Evolutionary conservation across 257 asterid genomes (phyloP).

Genomic region (Penstemon barbatus): DNA sequence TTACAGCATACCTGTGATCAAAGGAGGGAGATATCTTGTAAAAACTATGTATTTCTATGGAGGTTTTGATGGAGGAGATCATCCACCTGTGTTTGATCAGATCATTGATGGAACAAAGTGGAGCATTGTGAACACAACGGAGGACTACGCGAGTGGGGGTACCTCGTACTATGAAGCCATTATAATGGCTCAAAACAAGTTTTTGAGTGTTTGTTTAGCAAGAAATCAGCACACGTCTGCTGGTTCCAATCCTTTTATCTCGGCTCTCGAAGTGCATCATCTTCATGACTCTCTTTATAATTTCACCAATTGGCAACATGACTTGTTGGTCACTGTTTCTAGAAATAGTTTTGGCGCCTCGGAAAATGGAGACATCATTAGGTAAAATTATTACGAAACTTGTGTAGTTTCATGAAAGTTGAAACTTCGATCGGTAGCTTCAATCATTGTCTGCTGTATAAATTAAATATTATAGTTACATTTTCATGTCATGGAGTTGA

Average conservation of each 20-base stretch:
- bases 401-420: background rate
- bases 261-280: constrained; percentile 64
- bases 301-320: constrained; percentile 54
- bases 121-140: constrained; percentile 74
- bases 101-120: constrained; percentile 81
- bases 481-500: no score
- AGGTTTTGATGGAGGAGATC: constrained; percentile 74
- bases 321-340: constrained; percentile 58
- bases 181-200: constrained; percentile 54
- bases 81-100: constrained; percentile 89
- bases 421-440: background rate
- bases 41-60: constrained; percentile 71
- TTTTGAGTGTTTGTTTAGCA: constrained; percentile 67
- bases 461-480: no score
- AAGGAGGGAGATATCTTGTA: constrained; percentile 57
- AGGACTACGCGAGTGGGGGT: constrained; percentile 56
- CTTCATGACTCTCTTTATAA: constrained; percentile 63
- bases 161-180: constrained; percentile 73
- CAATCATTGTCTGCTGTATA: background rate
- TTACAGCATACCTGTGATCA: constrained; percentile 57
- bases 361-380: constrained; percentile 37
- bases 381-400: constrained; percentile 39
- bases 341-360: constrained; percentile 57
- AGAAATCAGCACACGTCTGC: constrained; percentile 50
- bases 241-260: constrained; percentile 67